Conservation (phyloP, 352 stramenopile species). For the Phytophthora idaei region DNA sequence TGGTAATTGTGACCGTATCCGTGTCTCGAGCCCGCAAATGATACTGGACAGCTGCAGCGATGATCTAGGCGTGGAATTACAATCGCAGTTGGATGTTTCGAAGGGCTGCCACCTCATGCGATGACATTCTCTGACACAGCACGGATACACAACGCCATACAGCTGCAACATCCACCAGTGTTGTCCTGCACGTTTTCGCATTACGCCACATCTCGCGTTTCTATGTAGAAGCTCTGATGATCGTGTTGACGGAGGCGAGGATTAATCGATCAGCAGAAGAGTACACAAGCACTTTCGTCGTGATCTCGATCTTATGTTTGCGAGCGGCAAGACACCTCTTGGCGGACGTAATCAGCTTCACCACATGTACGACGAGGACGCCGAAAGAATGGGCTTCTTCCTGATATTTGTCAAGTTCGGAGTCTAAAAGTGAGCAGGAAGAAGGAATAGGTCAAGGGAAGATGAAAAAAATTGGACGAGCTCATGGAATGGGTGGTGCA, state of each 20-base stretch:
- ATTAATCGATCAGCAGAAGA: background rate
- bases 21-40: too few species aligned
- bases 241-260: background rate
- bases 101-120: too few species aligned
- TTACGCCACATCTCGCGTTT: background rate
- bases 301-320: background rate
- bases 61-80: too few species aligned
- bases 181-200: too few species aligned
- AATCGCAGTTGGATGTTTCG: too few species aligned
- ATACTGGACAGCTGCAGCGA: too few species aligned
- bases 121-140: too few species aligned
- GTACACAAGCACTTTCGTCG: background rate
- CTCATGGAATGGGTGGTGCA: background rate
- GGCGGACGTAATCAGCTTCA: background rate
- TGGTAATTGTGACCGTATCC: too few species aligned
- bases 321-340: background rate
- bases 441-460: background rate
- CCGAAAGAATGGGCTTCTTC: background rate
- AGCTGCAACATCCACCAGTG: too few species aligned
- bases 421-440: background rate
- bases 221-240: background rate
- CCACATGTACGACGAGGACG: background rate
- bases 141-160: too few species aligned
- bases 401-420: background rate
- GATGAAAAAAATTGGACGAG: background rate